Evolutionary conservation across 2,329 filamentous ascomycete genomes (phyloP).

Genomic region (Ampelomyces quisqualis): DNA sequence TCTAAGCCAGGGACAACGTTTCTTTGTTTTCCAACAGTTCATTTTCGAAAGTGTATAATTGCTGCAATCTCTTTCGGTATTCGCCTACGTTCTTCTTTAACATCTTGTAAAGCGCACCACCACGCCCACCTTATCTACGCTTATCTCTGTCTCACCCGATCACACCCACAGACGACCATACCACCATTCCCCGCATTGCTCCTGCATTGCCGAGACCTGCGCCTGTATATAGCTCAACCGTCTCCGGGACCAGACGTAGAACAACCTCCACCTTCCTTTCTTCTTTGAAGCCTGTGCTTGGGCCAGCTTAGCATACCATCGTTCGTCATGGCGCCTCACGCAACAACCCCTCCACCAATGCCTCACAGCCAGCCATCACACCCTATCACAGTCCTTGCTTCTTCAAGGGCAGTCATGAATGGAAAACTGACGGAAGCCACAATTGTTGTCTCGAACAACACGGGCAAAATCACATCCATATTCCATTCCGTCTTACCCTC

Average conservation of each 20-base stretch:
- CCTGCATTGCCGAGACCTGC: conserved; percentile 26
- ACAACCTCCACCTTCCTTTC: conserved; percentile 4
- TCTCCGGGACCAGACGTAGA: conserved; percentile 11
- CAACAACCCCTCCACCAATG: conserved; percentile 34
- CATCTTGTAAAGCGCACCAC: conserved; percentile 11
- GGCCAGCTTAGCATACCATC: no score
- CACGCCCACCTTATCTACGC: conserved; percentile 35
- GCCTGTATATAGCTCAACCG: conserved; percentile 25
- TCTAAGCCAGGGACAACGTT: conserved; percentile 6
- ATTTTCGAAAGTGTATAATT: conserved; percentile 5
- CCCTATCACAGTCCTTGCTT: conserved; percentile 74
- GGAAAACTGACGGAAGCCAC: conserved; percentile 78
- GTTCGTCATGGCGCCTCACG: conserved; percentile 45
- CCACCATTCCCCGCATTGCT: conserved; percentile 22
- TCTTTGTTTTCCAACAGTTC: conserved; percentile 6
- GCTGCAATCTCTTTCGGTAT: no score
- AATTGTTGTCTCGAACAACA: conserved; percentile 71
- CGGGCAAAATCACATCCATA: conserved; percentile 82
- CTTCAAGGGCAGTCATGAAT: conserved; percentile 77
- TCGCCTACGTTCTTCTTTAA: no score
- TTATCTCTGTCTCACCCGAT: conserved; percentile 33
- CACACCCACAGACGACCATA: conserved; percentile 14
- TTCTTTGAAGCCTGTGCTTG: conserved; percentile 11
- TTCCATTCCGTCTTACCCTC: conserved; percentile 71
- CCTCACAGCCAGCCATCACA: conserved; percentile 33